Percentiles rank a stretch among this genome's conserved stretches.
phyloP scores from a whole-genome alignment of 805 yeast species.

The Blastobotrys terrestris region DNA sequence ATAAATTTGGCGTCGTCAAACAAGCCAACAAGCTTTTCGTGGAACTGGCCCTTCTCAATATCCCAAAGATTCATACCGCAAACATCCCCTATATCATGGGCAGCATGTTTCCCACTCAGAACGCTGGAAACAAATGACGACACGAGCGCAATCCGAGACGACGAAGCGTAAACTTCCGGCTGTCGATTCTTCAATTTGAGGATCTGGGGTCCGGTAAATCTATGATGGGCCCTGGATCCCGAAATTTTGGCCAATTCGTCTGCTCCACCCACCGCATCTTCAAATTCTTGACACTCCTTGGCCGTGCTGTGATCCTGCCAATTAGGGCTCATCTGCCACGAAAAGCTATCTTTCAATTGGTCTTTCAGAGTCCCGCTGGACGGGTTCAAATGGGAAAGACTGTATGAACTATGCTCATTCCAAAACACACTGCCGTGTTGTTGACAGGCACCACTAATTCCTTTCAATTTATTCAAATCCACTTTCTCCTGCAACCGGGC shows the following conservation, averaged over 20 bases:
- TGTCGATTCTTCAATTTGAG: conserved; percentile 55
- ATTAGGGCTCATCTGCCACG: conserved; percentile 68
- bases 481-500: conserved; percentile 45
- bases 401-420: conserved; percentile 43
- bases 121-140: conserved; percentile 73
- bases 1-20: conserved; percentile 20
- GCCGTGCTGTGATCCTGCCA: conserved; percentile 95
- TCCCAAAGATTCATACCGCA: conserved; percentile 92
- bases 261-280: conserved; percentile 54
- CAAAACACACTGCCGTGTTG: conserved; percentile 90
- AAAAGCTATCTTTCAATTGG: conserved; percentile 30
- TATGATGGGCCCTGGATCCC: conserved; percentile 82
- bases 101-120: conserved; percentile 55
- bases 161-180: conserved; percentile 47
- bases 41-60: conserved; percentile 49
- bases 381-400: conserved; percentile 37
- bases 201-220: conserved; percentile 92
- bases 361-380: conserved; percentile 34
- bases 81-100: conserved; percentile 77
- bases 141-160: conserved; percentile 63
- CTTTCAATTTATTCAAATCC: conserved; percentile 54
- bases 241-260: conserved; percentile 55
- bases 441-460: conserved; percentile 81
- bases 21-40: conserved; percentile 47
- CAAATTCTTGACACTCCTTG: conserved; percentile 57